Evolutionary conservation across 257 asterid species (phyloP), one percentile per base, ranked within the genome.

Genomic region (Plantago major): DNA sequence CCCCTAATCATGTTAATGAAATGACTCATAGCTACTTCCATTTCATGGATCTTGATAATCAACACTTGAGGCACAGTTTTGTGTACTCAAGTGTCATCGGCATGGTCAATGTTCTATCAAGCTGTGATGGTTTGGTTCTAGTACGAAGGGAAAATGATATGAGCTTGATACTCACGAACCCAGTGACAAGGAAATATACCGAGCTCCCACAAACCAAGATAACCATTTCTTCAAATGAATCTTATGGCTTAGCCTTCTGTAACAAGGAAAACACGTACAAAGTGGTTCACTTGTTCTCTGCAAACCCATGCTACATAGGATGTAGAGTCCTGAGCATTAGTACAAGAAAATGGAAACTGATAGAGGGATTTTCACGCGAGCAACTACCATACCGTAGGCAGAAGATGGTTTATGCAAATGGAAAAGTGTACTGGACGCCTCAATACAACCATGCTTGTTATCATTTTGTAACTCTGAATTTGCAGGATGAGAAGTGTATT

Each of bases 1-100:
- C 15, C 5, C 15, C 15, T 3, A 10, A 11, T 3, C 49, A 33
- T 33, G 6, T 7, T 4, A 7, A 22, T 10, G 42, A 14, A 30
- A 9, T 6, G 3, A 5, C 30, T 6, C 3, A 33, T 10, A 10
- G 26, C 13, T 18, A 19, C 5, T 53, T 19, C 11, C 72, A 70
- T 58, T 59, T 66, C 60, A 28, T 77, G 74, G 63, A 55, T 48
- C 63, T 79, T 55, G 65, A 51, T 10, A 17, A 11, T n/a, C n/a
- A 33, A 49, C 40, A 33, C 40, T 5, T 7, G 40, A 33, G 40
- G 40, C 7, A 33, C 40, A 33, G 0, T 33, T 33, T 33, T 33
- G 8, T 33, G 3, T 7, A 33, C 40, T 33, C 40, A 33, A 33
- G 8, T 7, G 0, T 4, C 40, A 33, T 7, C 8, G 40, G 8